Evolutionary conservation across 768 basidiomycete genomes (phyloP), one percentile per base, ranked within the genome.

Genomic region (Auricularia heimuer): DNA sequence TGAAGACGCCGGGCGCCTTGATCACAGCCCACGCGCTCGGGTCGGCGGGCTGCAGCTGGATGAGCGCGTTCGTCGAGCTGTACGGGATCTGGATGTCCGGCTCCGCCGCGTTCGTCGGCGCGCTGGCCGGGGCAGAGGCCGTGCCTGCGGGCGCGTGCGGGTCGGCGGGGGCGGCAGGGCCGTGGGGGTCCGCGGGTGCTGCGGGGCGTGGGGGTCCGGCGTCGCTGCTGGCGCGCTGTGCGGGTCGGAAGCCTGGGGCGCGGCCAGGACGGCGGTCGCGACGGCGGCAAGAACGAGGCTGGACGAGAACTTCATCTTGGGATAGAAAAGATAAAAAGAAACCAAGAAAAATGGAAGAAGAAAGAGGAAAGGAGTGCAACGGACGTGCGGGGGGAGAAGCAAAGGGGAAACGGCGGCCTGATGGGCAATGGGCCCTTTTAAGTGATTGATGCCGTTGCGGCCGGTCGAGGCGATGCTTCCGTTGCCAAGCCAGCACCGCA

Each of bases 61-160:
- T 18, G 21, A 62, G 56, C 34, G 56, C 56, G 56, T 60, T 60
- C 56, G 56, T 29, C 34, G 56, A 14, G 16, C 29, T 8, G 56
- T 33, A 60, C 56, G 56, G 56, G 56, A 60, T 60, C 56, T 60
- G 11, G 56, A 60, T 60, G 56, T 60, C 56, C 4, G 56, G 56
- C 24, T 33, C 29, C 29, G 24, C 21, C 29, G 24, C 34, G 56
- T 8, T 54, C n/a, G 51, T 29, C 18, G 51, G n/a, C 18, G 24
- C 24, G 2, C 24, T 29, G 24, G 24, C 24, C 24, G 24, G 24
- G 24, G 24, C 24, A 29, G 24, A 29, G 24, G 24, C 24, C 24
- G 24, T 29, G 24, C 24, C 24, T 29, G 54, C 54, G 18, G 16
- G 11, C 18, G 54, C 29, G 54, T n/a, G 18, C 54, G 54, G 54